Conservation (phyloP, 768 basidiomycete genomes). For the Mycena metata region DNA sequence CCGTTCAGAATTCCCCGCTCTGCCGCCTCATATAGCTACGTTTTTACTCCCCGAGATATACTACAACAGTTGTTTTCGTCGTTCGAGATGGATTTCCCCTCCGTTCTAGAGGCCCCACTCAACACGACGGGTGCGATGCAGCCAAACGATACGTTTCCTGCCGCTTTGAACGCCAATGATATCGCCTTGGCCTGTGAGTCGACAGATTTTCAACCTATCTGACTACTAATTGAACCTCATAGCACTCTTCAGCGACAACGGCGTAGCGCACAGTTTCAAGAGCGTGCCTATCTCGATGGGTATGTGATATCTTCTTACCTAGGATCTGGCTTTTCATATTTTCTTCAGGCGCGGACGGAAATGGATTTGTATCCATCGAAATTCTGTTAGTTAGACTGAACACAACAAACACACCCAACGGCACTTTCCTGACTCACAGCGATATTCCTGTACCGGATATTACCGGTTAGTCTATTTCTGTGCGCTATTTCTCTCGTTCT, state of each 20-base stretch:
- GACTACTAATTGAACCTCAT: neutral
- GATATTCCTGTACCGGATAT: conserved; percentile 37
- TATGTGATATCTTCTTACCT: neutral
- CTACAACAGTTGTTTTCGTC: conserved; percentile 49
- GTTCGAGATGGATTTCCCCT: conserved; percentile 49
- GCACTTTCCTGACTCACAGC: conserved; percentile 37
- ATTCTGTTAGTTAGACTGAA: conserved; percentile 40
- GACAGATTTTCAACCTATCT: neutral
- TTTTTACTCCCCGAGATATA: conserved; percentile 52
- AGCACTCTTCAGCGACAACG: conserved; percentile 53
- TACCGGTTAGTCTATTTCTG: conserved; percentile 26
- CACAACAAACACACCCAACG: conserved; percentile 41
- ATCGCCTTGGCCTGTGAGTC: conserved; percentile 44
- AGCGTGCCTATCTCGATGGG: conserved; percentile 39
- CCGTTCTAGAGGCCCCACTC: conserved; percentile 41
- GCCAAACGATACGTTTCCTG: conserved; percentile 43
- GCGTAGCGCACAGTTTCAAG: conserved; percentile 47
- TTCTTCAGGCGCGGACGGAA: conserved; percentile 25
- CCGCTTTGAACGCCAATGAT: conserved; percentile 41
- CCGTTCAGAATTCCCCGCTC: conserved; percentile 41
- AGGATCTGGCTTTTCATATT: neutral
- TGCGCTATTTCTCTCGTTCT: neutral
- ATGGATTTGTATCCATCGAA: conserved; percentile 42
- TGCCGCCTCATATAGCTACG: conserved; percentile 46
- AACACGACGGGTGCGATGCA: conserved; percentile 40